Evolutionary conservation across 495 filamentous ascomycete species (phyloP), one percentile per base, ranked within the genome.

Genomic region (Neurospora sp.): DNA sequence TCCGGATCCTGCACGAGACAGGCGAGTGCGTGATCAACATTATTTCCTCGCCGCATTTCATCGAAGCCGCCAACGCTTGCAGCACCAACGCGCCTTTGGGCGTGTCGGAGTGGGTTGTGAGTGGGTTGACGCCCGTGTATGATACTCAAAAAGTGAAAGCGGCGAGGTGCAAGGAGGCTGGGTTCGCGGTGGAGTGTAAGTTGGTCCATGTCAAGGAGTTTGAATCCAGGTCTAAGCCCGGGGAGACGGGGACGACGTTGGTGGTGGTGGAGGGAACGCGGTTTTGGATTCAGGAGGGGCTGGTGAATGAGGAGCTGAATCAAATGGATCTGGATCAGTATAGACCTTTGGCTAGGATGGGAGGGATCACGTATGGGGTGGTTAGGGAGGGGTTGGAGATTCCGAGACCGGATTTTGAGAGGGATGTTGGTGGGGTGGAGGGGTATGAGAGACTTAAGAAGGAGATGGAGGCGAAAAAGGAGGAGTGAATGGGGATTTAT

Each of bases 271-370:
- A 99, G 83, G 95, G 94, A 1, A 88, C 91, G 46, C 84, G 89
- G 37, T 98, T 99, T 77, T 97, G 94, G 92, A 93, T 89, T 12
- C 82, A 94, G 68, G 94, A 97, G 78, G 95, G 97, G 83, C 93
- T 93, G 12, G 83, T 98, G 8, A 91, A 96, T 75, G 88, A 92
- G 78, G 90, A 92, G 18, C 87, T 84, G 77, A 92, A 88, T 73
- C 72, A 90, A 37, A 84, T 98, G 41, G 90, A 96, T 82, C 84
- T 73, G 35, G 41, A 84, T 72, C 82, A 92, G 11, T 76, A 98
- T 46, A 88, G 87, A 75, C 96, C 95, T 18, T 87, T 97, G 38
- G 88, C 87, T 76, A 88, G 95, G 11, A 73, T 98, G 53, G 95
- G 94, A 10, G 95, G 96, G 0, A 94, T 97, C 76, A 89, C 89